A percentile compares a stretch with the other conserved stretches of the same genome.
These are phyloP conservation scores for Tremellales sp. DNA, from an alignment of 1,284 basidiomycete species.

Conservation along the genomic window DNA sequence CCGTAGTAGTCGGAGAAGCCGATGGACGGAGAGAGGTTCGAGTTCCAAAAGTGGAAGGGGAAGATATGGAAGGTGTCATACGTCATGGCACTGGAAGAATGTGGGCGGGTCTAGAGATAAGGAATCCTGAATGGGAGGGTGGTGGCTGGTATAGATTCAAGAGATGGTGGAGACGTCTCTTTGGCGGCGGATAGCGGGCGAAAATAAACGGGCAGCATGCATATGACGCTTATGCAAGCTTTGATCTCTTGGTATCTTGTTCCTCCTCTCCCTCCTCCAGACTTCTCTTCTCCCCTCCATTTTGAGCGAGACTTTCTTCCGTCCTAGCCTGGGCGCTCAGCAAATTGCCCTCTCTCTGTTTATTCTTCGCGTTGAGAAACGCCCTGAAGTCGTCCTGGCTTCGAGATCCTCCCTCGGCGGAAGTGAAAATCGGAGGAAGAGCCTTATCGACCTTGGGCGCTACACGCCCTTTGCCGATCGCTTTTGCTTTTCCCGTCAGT, in stretches of 20 bases:
- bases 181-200: conserved; percentile 19
- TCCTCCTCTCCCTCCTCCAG: conserved; percentile 15
- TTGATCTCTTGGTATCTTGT: neutral
- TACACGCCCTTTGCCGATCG: conserved; percentile 29
- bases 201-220: neutral
- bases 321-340: conserved; percentile 5
- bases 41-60: conserved; percentile 22
- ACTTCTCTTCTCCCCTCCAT: conserved; percentile 19
- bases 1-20: conserved; percentile 16
- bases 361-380: conserved; percentile 40
- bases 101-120: conserved; percentile 32
- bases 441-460: conserved; percentile 21
- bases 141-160: conserved; percentile 37
- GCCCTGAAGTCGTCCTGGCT: conserved; percentile 43
- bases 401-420: conserved; percentile 12
- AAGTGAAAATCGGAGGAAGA: conserved; percentile 4
- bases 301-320: conserved; percentile 6
- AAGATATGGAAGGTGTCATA: conserved; percentile 34
- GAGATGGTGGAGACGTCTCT: conserved; percentile 37
- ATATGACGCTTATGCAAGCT: conserved; percentile 1
- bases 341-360: conserved; percentile 27
- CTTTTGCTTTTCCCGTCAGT: conserved; percentile 21
- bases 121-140: conserved; percentile 32
- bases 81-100: conserved; percentile 39
- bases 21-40: conserved; percentile 15